phyloP scores from a whole-genome alignment of 345 rosid genomes.

The Tarenaya hassleriana region DNA sequence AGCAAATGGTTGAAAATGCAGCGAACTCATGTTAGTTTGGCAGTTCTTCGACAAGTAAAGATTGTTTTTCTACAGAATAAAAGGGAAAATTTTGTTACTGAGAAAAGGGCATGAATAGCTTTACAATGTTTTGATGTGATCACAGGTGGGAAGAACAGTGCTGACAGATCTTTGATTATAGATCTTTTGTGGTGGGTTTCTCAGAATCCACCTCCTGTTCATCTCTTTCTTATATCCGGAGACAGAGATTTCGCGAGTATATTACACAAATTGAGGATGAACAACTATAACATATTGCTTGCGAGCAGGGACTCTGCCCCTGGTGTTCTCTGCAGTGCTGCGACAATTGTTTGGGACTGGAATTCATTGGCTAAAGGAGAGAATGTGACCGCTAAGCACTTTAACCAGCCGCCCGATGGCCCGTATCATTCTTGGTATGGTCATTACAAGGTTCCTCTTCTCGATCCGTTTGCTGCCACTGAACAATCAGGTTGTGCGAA shows the following conservation, averaged over 20 bases:
- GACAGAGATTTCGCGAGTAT: slow-evolving; percentile 59
- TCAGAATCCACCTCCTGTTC: slow-evolving; percentile 93
- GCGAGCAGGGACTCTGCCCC: slow-evolving; percentile 44
- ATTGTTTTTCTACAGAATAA: not conserved
- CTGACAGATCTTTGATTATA: slow-evolving; percentile 62
- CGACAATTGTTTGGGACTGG: slow-evolving; percentile 95
- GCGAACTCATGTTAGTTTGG: too few relatives aligned
- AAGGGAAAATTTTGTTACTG: not conserved
- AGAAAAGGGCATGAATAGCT: not conserved
- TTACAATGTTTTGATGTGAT: not conserved
- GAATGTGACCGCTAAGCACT: slow-evolving; percentile 41
- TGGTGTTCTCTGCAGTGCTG: slow-evolving; percentile 72
- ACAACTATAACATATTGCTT: slow-evolving; percentile 79
- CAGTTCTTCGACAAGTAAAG: too few relatives aligned
- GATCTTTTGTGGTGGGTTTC: slow-evolving; percentile 78
- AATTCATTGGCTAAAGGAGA: slow-evolving; percentile 45
- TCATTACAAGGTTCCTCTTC: slow-evolving; percentile 53
- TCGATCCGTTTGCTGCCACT: slow-evolving; percentile 56
- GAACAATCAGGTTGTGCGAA: slow-evolving; percentile 21
- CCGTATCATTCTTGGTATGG: slow-evolving; percentile 93
- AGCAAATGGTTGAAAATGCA: too few relatives aligned
- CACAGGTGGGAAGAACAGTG: slow-evolving; percentile 80
- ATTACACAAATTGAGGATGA: slow-evolving; percentile 75
- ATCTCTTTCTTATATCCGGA: slow-evolving; percentile 74
- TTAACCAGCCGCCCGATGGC: slow-evolving; percentile 94